Percentiles rank a stretch among this genome's conserved stretches.
These are phyloP conservation scores for Pseudocercospora pini-densiflorae DNA, from an alignment of 2,329 filamentous ascomycete genomes.

Conservation along the genomic window DNA sequence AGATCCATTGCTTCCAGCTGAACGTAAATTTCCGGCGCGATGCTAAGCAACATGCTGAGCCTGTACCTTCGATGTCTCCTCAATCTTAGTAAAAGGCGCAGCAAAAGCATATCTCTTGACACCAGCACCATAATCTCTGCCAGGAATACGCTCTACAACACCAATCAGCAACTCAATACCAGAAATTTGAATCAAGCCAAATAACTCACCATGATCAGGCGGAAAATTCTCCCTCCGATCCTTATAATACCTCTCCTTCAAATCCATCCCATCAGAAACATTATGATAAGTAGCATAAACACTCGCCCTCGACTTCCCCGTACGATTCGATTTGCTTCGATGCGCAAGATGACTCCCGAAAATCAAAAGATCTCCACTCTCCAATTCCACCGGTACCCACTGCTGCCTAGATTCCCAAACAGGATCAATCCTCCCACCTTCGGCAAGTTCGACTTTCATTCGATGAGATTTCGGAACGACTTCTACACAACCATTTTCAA, in stretches of 20 bases:
- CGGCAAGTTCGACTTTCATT: slow-evolving; percentile 42
- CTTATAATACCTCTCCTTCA: slow-evolving; percentile 50
- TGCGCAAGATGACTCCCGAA: slow-evolving; percentile 50
- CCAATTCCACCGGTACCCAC: slow-evolving; percentile 43
- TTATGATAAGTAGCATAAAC: slow-evolving; percentile 52
- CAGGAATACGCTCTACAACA: slow-evolving; percentile 26
- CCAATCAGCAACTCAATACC: slow-evolving; percentile 9
- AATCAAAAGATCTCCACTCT: slow-evolving; percentile 44
- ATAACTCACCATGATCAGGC: slow-evolving; percentile 42
- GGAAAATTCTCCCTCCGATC: slow-evolving; percentile 48
- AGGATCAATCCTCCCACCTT: slow-evolving; percentile 42
- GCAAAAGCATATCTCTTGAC: slow-evolving; percentile 34
- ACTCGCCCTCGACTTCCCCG: slow-evolving; percentile 42
- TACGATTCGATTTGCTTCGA: slow-evolving; percentile 43
- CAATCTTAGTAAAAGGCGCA: slow-evolving; percentile 33
- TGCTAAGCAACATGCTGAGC: not conserved
- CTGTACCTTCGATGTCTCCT: slow-evolving; percentile 5
- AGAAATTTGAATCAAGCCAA: not conserved
- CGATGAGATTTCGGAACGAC: slow-evolving; percentile 47
- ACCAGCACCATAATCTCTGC: slow-evolving; percentile 34
- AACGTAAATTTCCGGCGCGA: no score
- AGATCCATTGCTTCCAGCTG: no score
- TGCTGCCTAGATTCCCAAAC: slow-evolving; percentile 42
- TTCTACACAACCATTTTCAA: slow-evolving; percentile 46
- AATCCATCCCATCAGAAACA: slow-evolving; percentile 43